A percentile compares a stretch with the other conserved stretches of the same genome.
These are phyloP conservation scores for Trichoderma sp. DNA, from an alignment of 2,329 filamentous ascomycete species.

Conservation along the genomic window DNA sequence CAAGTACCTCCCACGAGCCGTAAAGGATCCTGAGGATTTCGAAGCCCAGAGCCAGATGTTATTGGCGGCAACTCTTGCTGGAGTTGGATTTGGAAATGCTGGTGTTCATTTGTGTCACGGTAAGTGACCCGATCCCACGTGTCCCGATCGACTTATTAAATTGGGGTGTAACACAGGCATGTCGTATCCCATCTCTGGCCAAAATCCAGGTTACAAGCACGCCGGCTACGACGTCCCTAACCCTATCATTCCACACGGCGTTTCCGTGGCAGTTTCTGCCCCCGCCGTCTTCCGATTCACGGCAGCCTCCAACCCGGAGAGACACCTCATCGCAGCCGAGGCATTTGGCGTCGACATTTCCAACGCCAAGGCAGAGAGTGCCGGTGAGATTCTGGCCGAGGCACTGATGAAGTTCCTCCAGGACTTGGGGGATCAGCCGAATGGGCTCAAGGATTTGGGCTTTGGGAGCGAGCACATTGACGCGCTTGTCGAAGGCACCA, in stretches of 20 bases:
- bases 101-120: conserved; percentile 78
- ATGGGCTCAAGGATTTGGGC: conserved; percentile 77
- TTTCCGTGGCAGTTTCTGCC: conserved; percentile 89
- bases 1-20: conserved; percentile 86
- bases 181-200: conserved; percentile 95
- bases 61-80: conserved; percentile 86
- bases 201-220: conserved; percentile 88
- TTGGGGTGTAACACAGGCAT: conserved; percentile 58
- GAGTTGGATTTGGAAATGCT: conserved; percentile 95
- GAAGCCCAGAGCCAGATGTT: conserved; percentile 97
- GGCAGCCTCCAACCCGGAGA: conserved; percentile 82
- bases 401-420: conserved; percentile 78
- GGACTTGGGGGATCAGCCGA: conserved; percentile 83
- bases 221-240: conserved; percentile 73
- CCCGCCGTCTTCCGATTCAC: conserved; percentile 95
- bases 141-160: not conserved
- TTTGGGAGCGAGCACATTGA: conserved; percentile 76
- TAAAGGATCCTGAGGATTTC: conserved; percentile 81
- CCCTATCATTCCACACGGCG: conserved; percentile 91
- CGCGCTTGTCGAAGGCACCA: conserved; percentile 84
- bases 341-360: conserved; percentile 86
- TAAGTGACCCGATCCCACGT: conserved; percentile 31
- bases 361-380: conserved; percentile 83
- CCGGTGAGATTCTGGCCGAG: conserved; percentile 82
- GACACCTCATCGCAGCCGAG: conserved; percentile 85